Evolutionary conservation across 306 rosid genomes (phyloP).

Genomic region (Rosa chinensis): DNA sequence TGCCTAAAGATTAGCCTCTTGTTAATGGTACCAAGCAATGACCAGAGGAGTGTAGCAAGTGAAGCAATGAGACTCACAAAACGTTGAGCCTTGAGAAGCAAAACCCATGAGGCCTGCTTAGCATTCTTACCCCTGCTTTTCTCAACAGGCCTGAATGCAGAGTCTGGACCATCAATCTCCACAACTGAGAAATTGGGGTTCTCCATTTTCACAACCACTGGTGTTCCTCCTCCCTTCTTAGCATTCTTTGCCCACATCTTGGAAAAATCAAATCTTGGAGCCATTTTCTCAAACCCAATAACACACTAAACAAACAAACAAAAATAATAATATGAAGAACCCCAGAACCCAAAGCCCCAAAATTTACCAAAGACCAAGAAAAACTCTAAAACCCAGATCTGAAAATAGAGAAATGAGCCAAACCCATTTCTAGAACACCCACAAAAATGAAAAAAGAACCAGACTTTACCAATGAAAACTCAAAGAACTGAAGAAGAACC

Average conservation of each 20-base stretch:
- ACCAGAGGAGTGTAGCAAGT: constrained; percentile 64
- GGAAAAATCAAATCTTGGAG: constrained; percentile 72
- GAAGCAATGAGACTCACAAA: constrained; percentile 74
- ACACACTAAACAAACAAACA: constrained; percentile 16
- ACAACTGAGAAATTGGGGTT: constrained; percentile 80
- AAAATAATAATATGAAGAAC: not conserved
- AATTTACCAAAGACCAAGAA: constrained; percentile 24
- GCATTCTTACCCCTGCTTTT: constrained; percentile 82
- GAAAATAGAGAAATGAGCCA: constrained; percentile 32
- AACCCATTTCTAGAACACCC: constrained; percentile 32
- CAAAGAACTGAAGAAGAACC: constrained; percentile 36
- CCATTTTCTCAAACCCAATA: constrained; percentile 45
- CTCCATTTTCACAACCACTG: constrained; percentile 92
- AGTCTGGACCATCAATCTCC: constrained; percentile 75
- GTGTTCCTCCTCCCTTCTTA: constrained; percentile 62
- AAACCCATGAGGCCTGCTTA: constrained; percentile 85
- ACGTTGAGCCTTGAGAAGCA: constrained; percentile 83
- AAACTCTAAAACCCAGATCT: constrained; percentile 55
- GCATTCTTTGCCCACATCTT: constrained; percentile 60
- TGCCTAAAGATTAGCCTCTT: constrained; percentile 66
- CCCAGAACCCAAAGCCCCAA: not conserved
- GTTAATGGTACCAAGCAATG: constrained; percentile 67
- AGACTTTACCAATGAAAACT: constrained; percentile 6
- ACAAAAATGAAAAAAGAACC: constrained; percentile 2
- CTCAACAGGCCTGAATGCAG: constrained; percentile 81